A percentile compares a stretch with the other conserved stretches of the same genome.
Conservation (phyloP, 2,329 filamentous ascomycete genomes). For the Epichloe glyceriae region DNA sequence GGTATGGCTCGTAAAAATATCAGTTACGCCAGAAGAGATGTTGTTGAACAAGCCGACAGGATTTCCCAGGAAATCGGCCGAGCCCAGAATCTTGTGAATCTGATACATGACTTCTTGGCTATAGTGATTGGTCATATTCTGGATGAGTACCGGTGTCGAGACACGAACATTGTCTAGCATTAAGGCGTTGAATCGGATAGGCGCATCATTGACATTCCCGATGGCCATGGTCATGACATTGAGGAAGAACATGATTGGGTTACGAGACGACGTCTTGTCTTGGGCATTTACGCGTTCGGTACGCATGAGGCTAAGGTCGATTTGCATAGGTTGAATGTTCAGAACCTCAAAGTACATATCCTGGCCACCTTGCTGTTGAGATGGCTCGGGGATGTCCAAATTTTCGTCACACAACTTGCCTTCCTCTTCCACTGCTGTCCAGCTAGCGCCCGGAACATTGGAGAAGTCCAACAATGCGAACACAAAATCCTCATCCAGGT, state of each 20-base stretch:
- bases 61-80: conserved; percentile 93
- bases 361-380: conserved; percentile 68
- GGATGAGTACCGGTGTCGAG: conserved; percentile 68
- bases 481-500: conserved; percentile 96
- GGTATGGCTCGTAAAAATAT: conserved; percentile 98
- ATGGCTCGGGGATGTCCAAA: conserved; percentile 85
- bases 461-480: conserved; percentile 91
- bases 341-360: conserved; percentile 97
- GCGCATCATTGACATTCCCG: conserved; percentile 96
- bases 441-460: conserved; percentile 81
- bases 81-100: conserved; percentile 93
- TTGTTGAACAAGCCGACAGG: conserved; percentile 97
- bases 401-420: conserved; percentile 81
- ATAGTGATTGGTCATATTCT: conserved; percentile 87
- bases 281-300: conserved; percentile 95
- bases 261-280: conserved; percentile 79
- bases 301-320: conserved; percentile 92
- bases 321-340: conserved; percentile 95
- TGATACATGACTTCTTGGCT: conserved; percentile 93
- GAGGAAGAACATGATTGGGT: conserved; percentile 96
- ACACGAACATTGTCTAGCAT: conserved; percentile 93
- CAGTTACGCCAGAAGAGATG: conserved; percentile 89
- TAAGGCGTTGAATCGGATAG: conserved; percentile 81
- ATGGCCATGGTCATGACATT: conserved; percentile 99
- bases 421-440: conserved; percentile 54